Conservation (phyloP, 169 alveolate species). For the Eimeria falciformis region DNA sequence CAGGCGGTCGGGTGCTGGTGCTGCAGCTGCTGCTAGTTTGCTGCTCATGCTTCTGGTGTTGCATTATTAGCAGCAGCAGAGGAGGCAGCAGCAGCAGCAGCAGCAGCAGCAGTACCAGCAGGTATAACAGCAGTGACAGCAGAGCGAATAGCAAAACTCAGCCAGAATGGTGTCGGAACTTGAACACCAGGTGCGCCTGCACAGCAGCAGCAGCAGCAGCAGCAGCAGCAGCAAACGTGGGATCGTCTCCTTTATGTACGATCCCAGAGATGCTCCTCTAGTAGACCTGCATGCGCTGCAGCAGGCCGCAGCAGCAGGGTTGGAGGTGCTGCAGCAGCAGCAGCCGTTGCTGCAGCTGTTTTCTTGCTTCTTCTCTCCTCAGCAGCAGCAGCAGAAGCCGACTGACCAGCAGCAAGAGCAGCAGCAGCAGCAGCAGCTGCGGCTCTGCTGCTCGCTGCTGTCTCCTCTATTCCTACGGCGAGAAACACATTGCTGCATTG, state of each 20-base stretch:
- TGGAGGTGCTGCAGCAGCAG: conserved; percentile 58
- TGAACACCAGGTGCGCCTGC: conserved; percentile 57
- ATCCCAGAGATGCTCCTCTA: conserved; percentile 31
- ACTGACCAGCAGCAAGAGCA: not conserved
- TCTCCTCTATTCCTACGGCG: conserved; percentile 22
- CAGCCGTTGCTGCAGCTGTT: conserved; percentile 63
- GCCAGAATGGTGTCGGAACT: conserved; percentile 39
- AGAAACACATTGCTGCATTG: conserved; percentile 30
- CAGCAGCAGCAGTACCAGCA: not conserved
- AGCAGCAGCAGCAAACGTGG: conserved; percentile 25
- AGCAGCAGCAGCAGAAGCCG: conserved; percentile 17
- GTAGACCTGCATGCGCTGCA: conserved; percentile 26
- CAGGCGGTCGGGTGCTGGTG: no score
- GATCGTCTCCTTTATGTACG: conserved; percentile 37
- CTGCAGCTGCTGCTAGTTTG: no score
- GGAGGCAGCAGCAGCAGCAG: no score
- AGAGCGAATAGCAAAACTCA: conserved; percentile 3
- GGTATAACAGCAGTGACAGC: not conserved
- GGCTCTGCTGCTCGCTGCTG: conserved; percentile 30
- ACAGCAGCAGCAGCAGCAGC: conserved; percentile 40
- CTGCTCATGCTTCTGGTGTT: no score
- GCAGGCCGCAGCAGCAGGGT: conserved; percentile 38
- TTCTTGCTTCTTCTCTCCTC: not conserved
- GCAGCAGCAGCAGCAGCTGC: conserved; percentile 66
- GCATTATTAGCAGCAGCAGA: no score